Base-by-base conservation (phyloP, 2,329 filamentous ascomycete species). In the Penicillium sp. region DNA sequence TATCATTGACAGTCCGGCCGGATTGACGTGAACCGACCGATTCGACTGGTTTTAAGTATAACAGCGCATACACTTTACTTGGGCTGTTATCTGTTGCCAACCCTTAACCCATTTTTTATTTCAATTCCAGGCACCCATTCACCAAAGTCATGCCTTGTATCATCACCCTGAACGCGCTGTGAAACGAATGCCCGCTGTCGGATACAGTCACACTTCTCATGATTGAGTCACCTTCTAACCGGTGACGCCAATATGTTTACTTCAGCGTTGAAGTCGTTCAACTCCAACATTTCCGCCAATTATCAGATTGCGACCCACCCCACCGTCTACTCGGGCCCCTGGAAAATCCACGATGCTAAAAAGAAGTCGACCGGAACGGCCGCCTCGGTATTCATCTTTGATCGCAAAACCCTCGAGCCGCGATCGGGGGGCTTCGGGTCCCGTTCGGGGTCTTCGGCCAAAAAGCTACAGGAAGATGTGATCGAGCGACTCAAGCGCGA, bases 261-360 rank as follows among this genome's bases (percentile, higher is more conserved):
- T 70, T 92, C 88, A 59, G 90, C 91, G 62, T 83, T 97, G 72
- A 97, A 97, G 77, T 95, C 93, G 61, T 93, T 97, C 73, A 88
- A 87, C 62, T 93, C 89, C 57, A 96, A 97, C 77, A 97, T 99
- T 77, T 87, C 87, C 56, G 87, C 89, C 70, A 95, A 96, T 77
- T 99, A 99, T 76, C 85, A 89, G 64, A 81, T 97, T 62, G 88
- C 90, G 22, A 82, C 87, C 25, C 85, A 85, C 56, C 84, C 89
- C 11, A 88, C 85, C n/a, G 89, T 91, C 49, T 85, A 85, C 50
- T 90, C 92, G 15, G 94, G 94, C 18, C 90, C 92, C 55, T 99
- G 94, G 94, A 96, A 92, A 79, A 94, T 99, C 68, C 93, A 93
- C 81, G 92, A 97, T 77, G 92, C 90, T 56, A 97, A 96, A 80